Percentiles rank a stretch among this genome's conserved stretches.
Evolutionary conservation across 148 eudicot genomes (phyloP).

Genomic region (Limonium bicolor): DNA sequence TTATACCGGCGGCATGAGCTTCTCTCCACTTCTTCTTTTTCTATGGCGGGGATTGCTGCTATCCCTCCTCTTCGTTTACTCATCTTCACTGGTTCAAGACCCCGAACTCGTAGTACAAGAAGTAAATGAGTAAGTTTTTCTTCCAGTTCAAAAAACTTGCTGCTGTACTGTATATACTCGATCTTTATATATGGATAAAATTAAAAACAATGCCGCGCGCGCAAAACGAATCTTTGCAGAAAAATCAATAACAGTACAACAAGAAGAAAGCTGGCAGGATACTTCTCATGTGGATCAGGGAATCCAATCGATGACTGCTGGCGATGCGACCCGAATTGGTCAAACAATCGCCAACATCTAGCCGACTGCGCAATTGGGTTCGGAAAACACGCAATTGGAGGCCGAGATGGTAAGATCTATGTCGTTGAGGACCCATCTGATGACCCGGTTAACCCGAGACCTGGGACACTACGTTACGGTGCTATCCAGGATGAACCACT

Average conservation of each 20-base stretch:
- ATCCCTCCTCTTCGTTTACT: background rate
- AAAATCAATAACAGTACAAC: background rate
- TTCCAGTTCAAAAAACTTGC: background rate
- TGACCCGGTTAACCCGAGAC: slow-evolving; percentile 2
- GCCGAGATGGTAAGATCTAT: background rate
- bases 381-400: slow-evolving; percentile 2
- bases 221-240: background rate
- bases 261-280: background rate
- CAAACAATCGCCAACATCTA: background rate
- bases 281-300: slow-evolving; percentile 1
- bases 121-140: slow-evolving; percentile 3
- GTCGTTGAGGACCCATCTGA: background rate
- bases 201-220: background rate
- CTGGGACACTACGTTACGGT: slow-evolving; percentile 2
- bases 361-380: slow-evolving; percentile 8
- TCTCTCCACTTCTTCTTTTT: too few relatives aligned
- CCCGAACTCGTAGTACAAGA: slow-evolving; percentile 5
- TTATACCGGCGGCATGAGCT: too few relatives aligned
- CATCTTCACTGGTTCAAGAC: slow-evolving; percentile 1
- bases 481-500: slow-evolving; percentile 1
- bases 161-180: background rate
- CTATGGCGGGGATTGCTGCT: background rate
- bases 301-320: slow-evolving; percentile 7
- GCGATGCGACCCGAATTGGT: slow-evolving; percentile 6
- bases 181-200: background rate